Percentiles rank a stretch among this genome's conserved stretches.
phyloP scores from a whole-genome alignment of 73 alveolate species.

The Uronychia setigera region DNA sequence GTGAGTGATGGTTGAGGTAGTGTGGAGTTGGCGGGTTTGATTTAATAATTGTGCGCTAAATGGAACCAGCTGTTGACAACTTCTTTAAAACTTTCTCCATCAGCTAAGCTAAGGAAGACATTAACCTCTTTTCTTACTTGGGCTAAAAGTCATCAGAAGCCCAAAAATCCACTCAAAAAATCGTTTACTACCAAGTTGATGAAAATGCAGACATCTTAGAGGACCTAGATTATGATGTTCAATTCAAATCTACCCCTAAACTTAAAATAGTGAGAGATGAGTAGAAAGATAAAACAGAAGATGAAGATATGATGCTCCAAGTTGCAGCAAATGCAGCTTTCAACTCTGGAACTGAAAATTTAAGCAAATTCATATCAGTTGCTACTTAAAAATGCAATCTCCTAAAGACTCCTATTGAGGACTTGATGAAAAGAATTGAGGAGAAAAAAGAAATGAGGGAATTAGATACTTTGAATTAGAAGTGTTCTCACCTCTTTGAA shows the following conservation, averaged over 20 bases:
- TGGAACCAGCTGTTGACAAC: too few relatives aligned
- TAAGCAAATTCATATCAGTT: neutral
- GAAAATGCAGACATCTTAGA: neutral
- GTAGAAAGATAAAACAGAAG: constrained; percentile 5
- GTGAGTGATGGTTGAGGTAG: too few relatives aligned
- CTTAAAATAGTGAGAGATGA: constrained; percentile 9
- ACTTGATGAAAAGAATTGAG: constrained; percentile 1
- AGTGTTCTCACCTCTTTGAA: neutral
- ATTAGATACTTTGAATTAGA: constrained; percentile 3
- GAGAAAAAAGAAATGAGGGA: constrained; percentile 15
- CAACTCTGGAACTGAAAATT: neutral
- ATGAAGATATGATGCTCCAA: constrained; percentile 19
- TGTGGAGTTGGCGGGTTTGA: too few relatives aligned
- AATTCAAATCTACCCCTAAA: neutral
- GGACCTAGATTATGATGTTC: neutral
- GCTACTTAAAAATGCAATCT: neutral
- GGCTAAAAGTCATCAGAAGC: too few relatives aligned
- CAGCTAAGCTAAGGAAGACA: too few relatives aligned
- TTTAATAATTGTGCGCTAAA: too few relatives aligned
- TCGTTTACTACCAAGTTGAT: neutral
- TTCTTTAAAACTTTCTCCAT: too few relatives aligned
- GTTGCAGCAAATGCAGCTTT: constrained; percentile 14
- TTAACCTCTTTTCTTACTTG: too few relatives aligned
- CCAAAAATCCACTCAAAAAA: too few relatives aligned
- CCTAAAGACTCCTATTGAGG: constrained; percentile 4